Base-by-base conservation (phyloP, 2,329 filamentous ascomycete genomes). In the Tolypocladium nubicola region DNA sequence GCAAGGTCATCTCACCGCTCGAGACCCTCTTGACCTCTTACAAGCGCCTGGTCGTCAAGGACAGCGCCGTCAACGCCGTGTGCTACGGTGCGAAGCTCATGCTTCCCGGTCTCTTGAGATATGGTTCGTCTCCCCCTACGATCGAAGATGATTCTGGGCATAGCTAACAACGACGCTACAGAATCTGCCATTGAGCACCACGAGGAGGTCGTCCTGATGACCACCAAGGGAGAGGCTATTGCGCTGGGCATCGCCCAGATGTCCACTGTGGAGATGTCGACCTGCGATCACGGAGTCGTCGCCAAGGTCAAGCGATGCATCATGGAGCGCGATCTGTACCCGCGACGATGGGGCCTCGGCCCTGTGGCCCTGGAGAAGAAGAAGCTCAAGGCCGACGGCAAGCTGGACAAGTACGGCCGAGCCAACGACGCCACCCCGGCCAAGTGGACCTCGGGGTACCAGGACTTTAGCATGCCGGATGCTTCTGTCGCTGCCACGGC, bases 301-400 rank as follows among this genome's bases (percentile, higher is more conserved):
- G 94, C 94, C 66, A 97, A 97, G 82, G 90, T 99, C 72, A 99
- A 99, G 87, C 88, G 94, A 68, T 96, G 92, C 76, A 99, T 99
- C 75, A 99, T 99, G 94, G 94, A 99, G 82, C 89, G 94, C 67
- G 94, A 97, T 72, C 82, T 97, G 59, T 99, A 99, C 82, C 94
- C 94, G 62, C 84, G 91, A 73, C 82, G 93, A 80, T 99, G 94
- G 94, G 94, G 94, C 64, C 84, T 97, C 70, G 94, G 94, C 61
- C 93, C 94, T 56, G 87, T 93, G 60, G 94, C 94, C 54, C 77
- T 88, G 53, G 91, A 97, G 82, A 99, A 99, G 86, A 99, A 99
- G 88, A 97, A 97, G 85, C 86, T 99, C 80, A 97, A 97, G 85
- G 90, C 92, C 56, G 89, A 90, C 65, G 94, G 94, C 74, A 96